Base-by-base conservation (phyloP, 441 rosid species). In the Adansonia rubrostipa region DNA sequence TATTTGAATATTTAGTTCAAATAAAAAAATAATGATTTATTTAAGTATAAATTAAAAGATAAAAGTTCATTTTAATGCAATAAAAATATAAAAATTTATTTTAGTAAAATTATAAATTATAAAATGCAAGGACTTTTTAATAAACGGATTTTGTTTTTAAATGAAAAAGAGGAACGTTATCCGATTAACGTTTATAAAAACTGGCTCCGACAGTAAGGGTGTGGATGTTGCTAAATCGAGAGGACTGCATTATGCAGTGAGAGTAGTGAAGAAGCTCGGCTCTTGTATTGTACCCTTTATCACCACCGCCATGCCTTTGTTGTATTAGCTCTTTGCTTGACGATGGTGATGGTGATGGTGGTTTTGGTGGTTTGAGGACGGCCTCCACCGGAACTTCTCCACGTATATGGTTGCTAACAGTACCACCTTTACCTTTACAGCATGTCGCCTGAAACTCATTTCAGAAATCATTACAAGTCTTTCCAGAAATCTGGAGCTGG, bases 261-360 rank as follows among this genome's bases (percentile, higher is more conserved):
- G 86, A 78, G 64, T 86, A 85, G 11, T 51, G 81, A 54, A 86
- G 91, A 73, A 86, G 89, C 83, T 80, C 76, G 53, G 88, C 85
- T 78, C 79, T 86, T 65, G 85, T 82, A 42, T 66, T 65, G 17
- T 60, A 75, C 8, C 86, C 82, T 72, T 84, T 81, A 64, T 62
- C 79, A 15, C 62, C 45, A 42, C 45, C 45, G 5, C 45, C 45
- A 42, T 42, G 45, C 45, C 6, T 42, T 4, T 42, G 45, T 42
- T 42, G 45, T 4, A 42, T 42, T 42, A 42, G 45, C 45, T 42
- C 79, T 0, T 40, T 68, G 60, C 15, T 45, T 74, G 11, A 22
- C 64, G 80, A 71, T 42, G 45, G 45, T 5, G 45, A 6, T 42
- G 45, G 7, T 42, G 45, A 6, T 3, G 44, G 44, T 40, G 44